Conservation (phyloP, 2,329 filamentous ascomycete genomes). For the Simplicillium aogashimaense region DNA sequence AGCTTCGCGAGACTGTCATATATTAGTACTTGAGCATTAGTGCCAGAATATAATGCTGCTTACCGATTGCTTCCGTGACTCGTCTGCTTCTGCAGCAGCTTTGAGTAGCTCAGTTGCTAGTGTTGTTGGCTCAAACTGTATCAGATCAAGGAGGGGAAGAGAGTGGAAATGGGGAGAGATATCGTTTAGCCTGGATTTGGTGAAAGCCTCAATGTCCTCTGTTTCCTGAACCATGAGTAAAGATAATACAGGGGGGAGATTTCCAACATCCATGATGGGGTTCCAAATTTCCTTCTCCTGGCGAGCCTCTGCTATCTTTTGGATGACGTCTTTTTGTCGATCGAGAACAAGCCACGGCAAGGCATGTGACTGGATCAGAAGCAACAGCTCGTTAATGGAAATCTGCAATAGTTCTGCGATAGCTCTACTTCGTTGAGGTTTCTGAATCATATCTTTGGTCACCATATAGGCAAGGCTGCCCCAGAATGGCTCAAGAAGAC, state of each 20-base stretch:
- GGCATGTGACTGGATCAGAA: constrained; percentile 69
- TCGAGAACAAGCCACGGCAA: constrained; percentile 79
- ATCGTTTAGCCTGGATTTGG: constrained; percentile 57
- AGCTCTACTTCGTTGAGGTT: constrained; percentile 72
- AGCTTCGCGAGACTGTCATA: constrained; percentile 33
- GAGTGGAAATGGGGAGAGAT: constrained; percentile 62
- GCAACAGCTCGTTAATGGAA: constrained; percentile 62
- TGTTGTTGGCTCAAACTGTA: constrained; percentile 65
- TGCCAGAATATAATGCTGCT: constrained; percentile 14
- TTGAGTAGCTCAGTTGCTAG: constrained; percentile 78
- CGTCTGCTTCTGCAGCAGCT: constrained; percentile 59
- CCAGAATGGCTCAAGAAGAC: constrained; percentile 83
- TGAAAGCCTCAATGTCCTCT: constrained; percentile 49
- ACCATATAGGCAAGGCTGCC: constrained; percentile 71
- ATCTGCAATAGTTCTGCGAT: constrained; percentile 75
- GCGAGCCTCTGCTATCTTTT: constrained; percentile 69
- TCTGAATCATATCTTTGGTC: constrained; percentile 68
- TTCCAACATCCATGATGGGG: constrained; percentile 43
- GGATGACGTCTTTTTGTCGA: constrained; percentile 67
- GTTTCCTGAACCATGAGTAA: constrained; percentile 49
- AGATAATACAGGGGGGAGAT: constrained; percentile 48
- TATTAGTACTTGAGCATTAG: constrained; percentile 15
- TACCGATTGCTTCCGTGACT: constrained; percentile 46
- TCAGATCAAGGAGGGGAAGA: constrained; percentile 54
- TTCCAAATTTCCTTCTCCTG: constrained; percentile 55